Conservation (phyloP, 306 rosid genomes). For the Quercus agrifolia region DNA sequence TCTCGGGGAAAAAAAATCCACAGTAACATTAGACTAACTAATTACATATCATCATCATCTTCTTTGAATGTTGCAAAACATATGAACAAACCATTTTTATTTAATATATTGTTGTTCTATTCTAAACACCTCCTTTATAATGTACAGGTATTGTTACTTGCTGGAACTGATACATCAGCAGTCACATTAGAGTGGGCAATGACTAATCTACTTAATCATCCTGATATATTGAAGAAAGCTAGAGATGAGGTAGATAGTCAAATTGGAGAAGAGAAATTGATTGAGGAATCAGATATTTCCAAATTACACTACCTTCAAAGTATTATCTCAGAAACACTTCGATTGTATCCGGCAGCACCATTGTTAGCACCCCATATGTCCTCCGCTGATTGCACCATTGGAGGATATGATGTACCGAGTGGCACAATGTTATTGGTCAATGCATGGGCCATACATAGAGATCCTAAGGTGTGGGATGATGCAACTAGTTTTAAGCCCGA, state of each 20-base stretch:
- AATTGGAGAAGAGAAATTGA: slow-evolving; percentile 14
- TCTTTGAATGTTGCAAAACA: no score
- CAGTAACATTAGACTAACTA: no score
- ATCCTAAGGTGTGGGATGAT: slow-evolving; percentile 29
- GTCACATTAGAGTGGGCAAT: not conserved
- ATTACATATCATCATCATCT: no score
- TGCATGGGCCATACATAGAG: slow-evolving; percentile 43
- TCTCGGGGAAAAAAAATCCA: no score
- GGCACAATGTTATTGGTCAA: slow-evolving; percentile 22
- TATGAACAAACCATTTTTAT: not conserved
- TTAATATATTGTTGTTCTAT: not conserved
- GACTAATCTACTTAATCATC: slow-evolving; percentile 31
- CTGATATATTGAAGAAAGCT: slow-evolving; percentile 19
- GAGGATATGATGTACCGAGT: not conserved
- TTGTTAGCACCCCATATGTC: not conserved
- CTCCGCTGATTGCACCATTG: not conserved
- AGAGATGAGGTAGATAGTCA: slow-evolving; percentile 17
- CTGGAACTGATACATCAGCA: not conserved
- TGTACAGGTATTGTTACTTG: not conserved
- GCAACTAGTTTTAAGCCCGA: slow-evolving; percentile 31
- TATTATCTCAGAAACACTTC: slow-evolving; percentile 31
- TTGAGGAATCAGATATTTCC: slow-evolving; percentile 27
- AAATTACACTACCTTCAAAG: slow-evolving; percentile 31
- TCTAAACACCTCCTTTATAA: no score
- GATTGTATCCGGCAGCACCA: not conserved